Percentiles rank a stretch among this genome's conserved stretches.
Evolutionary conservation across 2,329 filamentous ascomycete genomes (phyloP).

Genomic region (Diaporthe helianthi): DNA sequence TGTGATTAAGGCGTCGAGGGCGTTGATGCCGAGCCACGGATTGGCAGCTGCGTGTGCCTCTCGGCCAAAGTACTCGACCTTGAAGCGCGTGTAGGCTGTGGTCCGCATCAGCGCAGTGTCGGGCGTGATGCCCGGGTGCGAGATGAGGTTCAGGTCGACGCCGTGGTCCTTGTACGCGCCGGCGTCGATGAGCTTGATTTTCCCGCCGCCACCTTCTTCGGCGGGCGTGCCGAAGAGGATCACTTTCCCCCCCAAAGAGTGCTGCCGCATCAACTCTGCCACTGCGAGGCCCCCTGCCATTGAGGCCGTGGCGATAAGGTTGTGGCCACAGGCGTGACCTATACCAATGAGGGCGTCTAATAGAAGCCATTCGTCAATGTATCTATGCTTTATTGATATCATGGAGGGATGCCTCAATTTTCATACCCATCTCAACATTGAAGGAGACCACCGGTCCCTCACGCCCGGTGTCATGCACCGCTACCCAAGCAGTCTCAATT

Average conservation of each 20-base stretch:
- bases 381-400: too few relatives aligned
- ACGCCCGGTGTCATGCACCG: slow-evolving; percentile 54
- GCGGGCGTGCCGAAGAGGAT: slow-evolving; percentile 59
- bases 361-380: not conserved
- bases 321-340: slow-evolving; percentile 63
- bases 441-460: slow-evolving; percentile 55
- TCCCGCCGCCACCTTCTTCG: slow-evolving; percentile 50
- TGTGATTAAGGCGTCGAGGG: slow-evolving; percentile 61
- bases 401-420: fast-evolving
- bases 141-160: slow-evolving; percentile 49
- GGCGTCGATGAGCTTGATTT: slow-evolving; percentile 51
- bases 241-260: slow-evolving; percentile 51
- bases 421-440: slow-evolving; percentile 55
- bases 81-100: slow-evolving; percentile 56
- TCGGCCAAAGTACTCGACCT: slow-evolving; percentile 59
- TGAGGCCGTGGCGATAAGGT: slow-evolving; percentile 58
- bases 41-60: slow-evolving; percentile 63
- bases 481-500: slow-evolving; percentile 60
- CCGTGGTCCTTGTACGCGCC: slow-evolving; percentile 51
- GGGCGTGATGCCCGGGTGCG: slow-evolving; percentile 51
- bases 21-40: slow-evolving; percentile 67
- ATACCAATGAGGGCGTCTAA: slow-evolving; percentile 57
- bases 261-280: slow-evolving; percentile 50
- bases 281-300: slow-evolving; percentile 56
- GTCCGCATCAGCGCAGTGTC: slow-evolving; percentile 59